Evolutionary conservation across 2,329 filamentous ascomycete genomes (phyloP), one percentile per base, ranked within the genome.

Genomic region (Bretziella fagacearum): DNA sequence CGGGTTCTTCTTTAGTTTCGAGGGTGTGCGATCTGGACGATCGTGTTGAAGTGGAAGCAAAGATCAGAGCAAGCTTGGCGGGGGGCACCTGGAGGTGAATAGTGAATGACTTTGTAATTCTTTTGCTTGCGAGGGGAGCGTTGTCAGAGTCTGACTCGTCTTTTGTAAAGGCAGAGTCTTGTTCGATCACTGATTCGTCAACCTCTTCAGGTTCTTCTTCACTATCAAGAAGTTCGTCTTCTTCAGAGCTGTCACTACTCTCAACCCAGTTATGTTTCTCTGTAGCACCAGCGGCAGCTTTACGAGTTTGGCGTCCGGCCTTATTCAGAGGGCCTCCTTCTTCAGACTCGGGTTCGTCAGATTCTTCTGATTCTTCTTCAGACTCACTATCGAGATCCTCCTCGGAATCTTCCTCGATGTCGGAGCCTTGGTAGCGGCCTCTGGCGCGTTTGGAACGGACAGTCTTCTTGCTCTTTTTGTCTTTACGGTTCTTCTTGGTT

Each of bases 371-470:
- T 68, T 71, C 2, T 62, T 63, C 40, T 70, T 69, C 41, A 65
- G 60, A 49, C 69, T 69, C 49, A 25, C 48, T 50, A 20, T 68
- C 71, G 50, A 77, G 71, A 4, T 67, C 70, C 22, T 71, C 55
- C 26, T 71, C 66, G 3, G 75, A 70, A 46, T 75, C 73, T 22
- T 75, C 73, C 4, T 75, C 72, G 44, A 79, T 75, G 53, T 79
- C 76, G 2, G 74, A 79, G 7, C 73, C 76, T 44, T 62, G 57
- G 53, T 80, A 79, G 52, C 59, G 65, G 32, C 57, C 56, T 44
- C 62, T 64, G 55, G 60, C 65, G 20, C 60, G 59, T 15, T 58
- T 53, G 3, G 61, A 51, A 44, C 55, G 56, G 13, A 57, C 55
- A 4, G 62, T 55, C 46, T 66, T 67, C 53, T 60, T 60, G 51